Evolutionary conservation across 441 rosid genomes (phyloP), one percentile per base, ranked within the genome.

Genomic region (Manihot esculenta): DNA sequence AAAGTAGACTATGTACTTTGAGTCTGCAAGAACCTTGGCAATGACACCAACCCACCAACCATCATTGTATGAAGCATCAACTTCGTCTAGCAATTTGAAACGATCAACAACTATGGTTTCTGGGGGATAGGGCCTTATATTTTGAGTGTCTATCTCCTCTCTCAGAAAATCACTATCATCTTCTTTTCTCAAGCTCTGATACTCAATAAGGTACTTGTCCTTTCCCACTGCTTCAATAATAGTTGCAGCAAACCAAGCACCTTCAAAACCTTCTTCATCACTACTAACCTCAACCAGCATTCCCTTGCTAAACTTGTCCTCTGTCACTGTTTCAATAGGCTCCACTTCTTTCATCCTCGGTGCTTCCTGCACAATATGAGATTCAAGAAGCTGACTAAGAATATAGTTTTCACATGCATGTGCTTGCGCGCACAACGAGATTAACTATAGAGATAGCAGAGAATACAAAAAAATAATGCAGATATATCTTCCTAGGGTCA

Each of bases 31-130:
- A 78, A 86, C 85, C 84, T 83, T 86, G n/a, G 70, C 60, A 57
- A 94, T 64, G 57, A 79, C 80, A 50, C 99, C 97, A 5, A 85
- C 87, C 97, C 99, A 90, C 97, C 97, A 94, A 38, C 89, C 92
- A 77, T 92, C 99, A 64, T 88, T 88, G 76, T 87, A 89, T 53
- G 77, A 78, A 30, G 97, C 97, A 82, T 94, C 81, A 41, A 94
- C 97, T 82, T 88, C 89, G 20, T 87, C 93, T 65, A 76, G 83
- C 79, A 70, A 60, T 62, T 82, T 82, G 67, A 84, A 94, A 30
- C 73, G 42, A 71, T 65, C 74, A 30, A 82, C 61, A 71, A 81
- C 62, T 26, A 78, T 24, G 49, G 56, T 72, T 64, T 83, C 85
- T 0, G 83, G 84, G 1, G 96, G 99, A 66, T 44, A 41, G 38